Conservation (phyloP, 2,329 filamentous ascomycete genomes). For the Oidium heveae region DNA sequence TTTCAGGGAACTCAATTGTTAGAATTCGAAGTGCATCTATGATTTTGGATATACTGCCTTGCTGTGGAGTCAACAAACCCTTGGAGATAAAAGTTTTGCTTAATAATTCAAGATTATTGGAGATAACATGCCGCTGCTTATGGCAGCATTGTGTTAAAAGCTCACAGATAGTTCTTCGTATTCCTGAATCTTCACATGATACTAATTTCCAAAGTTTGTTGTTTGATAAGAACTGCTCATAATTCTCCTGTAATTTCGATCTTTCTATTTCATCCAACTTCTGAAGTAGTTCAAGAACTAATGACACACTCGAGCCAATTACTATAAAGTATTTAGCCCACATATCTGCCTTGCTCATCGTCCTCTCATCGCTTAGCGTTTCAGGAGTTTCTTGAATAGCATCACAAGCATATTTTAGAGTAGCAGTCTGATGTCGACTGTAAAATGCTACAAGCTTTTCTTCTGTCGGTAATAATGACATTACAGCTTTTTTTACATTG, state of each 20-base stretch:
- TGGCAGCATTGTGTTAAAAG: constrained; percentile 25
- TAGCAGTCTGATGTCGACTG: constrained; percentile 55
- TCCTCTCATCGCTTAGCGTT: constrained; percentile 73
- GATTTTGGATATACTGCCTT: constrained; percentile 48
- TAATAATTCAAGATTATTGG: constrained; percentile 24
- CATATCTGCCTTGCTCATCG: constrained; percentile 61
- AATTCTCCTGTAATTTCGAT: constrained; percentile 31
- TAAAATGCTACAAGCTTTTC: constrained; percentile 60
- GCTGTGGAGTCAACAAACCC: constrained; percentile 45
- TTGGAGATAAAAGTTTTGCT: constrained; percentile 41
- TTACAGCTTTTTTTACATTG: constrained; percentile 54
- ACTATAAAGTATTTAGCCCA: constrained; percentile 69
- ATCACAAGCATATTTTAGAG: constrained; percentile 59
- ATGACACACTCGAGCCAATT: constrained; percentile 25
- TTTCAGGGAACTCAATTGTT: constrained; percentile 35
- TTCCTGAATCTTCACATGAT: constrained; percentile 30
- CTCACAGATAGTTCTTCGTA: constrained; percentile 26
- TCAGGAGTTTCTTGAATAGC: constrained; percentile 57
- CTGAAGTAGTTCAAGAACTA: constrained; percentile 27
- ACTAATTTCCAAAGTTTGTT: constrained; percentile 36
- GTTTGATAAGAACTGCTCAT: constrained; percentile 41
- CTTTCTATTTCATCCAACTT: constrained; percentile 26
- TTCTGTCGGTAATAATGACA: constrained; percentile 48
- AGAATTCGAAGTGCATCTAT: constrained; percentile 39
- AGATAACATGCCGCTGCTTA: constrained; percentile 20